Percentiles rank a stretch among this genome's conserved stretches.
Conservation (phyloP, 2,329 filamentous ascomycete genomes). For the Paraconiothyrium brasiliense region DNA sequence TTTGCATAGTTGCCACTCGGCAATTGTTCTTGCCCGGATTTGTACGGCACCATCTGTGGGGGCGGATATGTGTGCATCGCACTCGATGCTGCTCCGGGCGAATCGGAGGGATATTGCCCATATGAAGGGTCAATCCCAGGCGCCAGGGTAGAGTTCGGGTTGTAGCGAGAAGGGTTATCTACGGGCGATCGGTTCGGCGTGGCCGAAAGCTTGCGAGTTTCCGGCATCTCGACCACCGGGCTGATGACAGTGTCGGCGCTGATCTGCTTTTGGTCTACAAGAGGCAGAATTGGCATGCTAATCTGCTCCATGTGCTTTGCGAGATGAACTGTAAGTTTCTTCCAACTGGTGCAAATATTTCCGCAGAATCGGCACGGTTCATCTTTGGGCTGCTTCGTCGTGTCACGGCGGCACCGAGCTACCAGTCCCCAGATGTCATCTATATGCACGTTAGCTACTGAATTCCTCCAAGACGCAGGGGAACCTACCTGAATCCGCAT, state of each 20-base stretch:
- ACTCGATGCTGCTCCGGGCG: conserved; percentile 32
- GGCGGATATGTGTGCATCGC: conserved; percentile 52
- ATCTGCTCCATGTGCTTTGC: conserved; percentile 96
- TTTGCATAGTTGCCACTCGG: conserved; percentile 35
- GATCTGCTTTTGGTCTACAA: conserved; percentile 52
- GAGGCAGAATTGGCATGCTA: conserved; percentile 76
- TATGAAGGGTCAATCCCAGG: conserved; percentile 45
- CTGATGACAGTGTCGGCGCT: conserved; percentile 50
- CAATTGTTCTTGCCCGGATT: conserved; percentile 24
- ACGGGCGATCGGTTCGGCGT: conserved; percentile 41
- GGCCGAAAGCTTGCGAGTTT: conserved; percentile 43
- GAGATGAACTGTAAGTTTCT: conserved; percentile 91
- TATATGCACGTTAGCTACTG: conserved; percentile 23
- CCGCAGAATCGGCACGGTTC: conserved; percentile 91
- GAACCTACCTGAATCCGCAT: conserved; percentile 38
- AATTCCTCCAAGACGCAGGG: background rate
- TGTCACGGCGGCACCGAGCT: conserved; percentile 79
- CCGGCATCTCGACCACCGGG: conserved; percentile 48
- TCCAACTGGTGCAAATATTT: conserved; percentile 83
- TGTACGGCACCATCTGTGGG: conserved; percentile 44
- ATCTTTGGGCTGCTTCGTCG: conserved; percentile 69
- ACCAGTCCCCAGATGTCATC: conserved; percentile 81
- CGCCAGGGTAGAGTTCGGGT: conserved; percentile 40
- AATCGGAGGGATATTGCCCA: conserved; percentile 36
- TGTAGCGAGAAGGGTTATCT: conserved; percentile 44